phyloP scores from a whole-genome alignment of 2,329 filamentous ascomycete species.

The Scortechinia acanthostroma region DNA sequence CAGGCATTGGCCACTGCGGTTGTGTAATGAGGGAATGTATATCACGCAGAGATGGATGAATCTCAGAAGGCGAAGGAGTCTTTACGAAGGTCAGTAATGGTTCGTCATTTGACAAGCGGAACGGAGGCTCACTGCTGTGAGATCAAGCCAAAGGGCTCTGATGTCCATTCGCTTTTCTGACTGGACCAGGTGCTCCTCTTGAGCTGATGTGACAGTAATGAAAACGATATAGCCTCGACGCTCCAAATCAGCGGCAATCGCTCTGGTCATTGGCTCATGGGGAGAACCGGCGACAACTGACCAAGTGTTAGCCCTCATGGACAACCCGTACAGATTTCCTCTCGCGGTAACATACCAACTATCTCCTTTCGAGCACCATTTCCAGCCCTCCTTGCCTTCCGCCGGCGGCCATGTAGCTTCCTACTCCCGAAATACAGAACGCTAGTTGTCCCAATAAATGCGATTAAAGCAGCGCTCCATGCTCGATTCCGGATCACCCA shows the following conservation, averaged over 20 bases:
- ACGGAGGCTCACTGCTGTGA: constrained; percentile 31
- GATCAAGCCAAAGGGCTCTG: constrained; percentile 46
- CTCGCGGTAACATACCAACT: constrained; percentile 34
- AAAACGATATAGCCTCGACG: constrained; percentile 60
- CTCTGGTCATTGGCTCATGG: constrained; percentile 48
- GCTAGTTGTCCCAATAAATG: constrained; percentile 7
- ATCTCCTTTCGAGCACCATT: constrained; percentile 58
- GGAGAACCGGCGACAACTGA: constrained; percentile 51
- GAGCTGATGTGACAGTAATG: constrained; percentile 45
- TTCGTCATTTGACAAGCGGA: background rate
- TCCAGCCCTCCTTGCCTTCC: constrained; percentile 46
- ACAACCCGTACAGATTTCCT: background rate
- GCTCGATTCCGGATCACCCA: background rate
- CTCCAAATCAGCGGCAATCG: constrained; percentile 52
- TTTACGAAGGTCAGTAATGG: constrained; percentile 10
- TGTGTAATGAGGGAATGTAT: constrained; percentile 40
- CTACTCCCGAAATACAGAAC: constrained; percentile 42
- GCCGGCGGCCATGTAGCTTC: constrained; percentile 39
- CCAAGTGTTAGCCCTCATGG: background rate
- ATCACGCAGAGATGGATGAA: constrained; percentile 33
- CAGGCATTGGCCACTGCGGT: constrained; percentile 44
- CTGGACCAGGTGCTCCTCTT: constrained; percentile 51
- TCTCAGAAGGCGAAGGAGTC: constrained; percentile 26
- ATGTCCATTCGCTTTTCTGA: constrained; percentile 50
- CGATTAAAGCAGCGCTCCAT: background rate